Base-by-base conservation (phyloP, 768 basidiomycete genomes). In the Russula sp. region DNA sequence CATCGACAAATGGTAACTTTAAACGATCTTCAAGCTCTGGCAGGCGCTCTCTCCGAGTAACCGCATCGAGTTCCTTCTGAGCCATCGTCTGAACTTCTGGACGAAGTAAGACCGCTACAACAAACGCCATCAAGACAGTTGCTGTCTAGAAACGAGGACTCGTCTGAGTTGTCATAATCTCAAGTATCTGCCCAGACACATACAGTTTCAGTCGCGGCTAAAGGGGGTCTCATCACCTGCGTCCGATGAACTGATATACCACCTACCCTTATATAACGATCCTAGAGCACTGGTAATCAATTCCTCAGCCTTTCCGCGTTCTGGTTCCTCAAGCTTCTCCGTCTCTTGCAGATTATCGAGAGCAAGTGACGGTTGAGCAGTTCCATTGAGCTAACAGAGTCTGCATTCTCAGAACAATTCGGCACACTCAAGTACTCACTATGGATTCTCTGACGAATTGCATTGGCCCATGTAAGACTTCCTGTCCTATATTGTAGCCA, bases 161-260 rank as follows among this genome's bases (percentile, higher is more conserved):
- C 11, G 20, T 11, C 9, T 22, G n/a, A 24, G 8, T 8, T 22
- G 16, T 9, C n/a, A 48, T 24, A 48, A 3, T 13, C 22, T 4
- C 46, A 24, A 4, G 13, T 48, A 48, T 22, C 4, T 48, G 22
- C n/a, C 10, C 6, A 22, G 11, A 3, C 8, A 18, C 46, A 8
- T 44, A 65, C 64, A 1, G 59, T 65, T 2, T 65, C 64, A 46
- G 46, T 24, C 40, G 59, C 59, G 14, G 59, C 65, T 66, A 32
- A 2, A 38, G 14, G 50, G 8, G 3, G 22, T 4, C 26, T 50
- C 18, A 16, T 44, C 40, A 58, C 28, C 8, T 11, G 6, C 5
- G 14, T 52, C 30, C 30, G 7, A 14, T 5, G 4, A 0, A 1
- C 1, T 7, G 7, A 38, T 26, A 18, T 18, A 22, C 8, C 4